phyloP scores from a whole-genome alignment of 768 basidiomycete species.

The Trichaptum fuscoviolaceum region DNA sequence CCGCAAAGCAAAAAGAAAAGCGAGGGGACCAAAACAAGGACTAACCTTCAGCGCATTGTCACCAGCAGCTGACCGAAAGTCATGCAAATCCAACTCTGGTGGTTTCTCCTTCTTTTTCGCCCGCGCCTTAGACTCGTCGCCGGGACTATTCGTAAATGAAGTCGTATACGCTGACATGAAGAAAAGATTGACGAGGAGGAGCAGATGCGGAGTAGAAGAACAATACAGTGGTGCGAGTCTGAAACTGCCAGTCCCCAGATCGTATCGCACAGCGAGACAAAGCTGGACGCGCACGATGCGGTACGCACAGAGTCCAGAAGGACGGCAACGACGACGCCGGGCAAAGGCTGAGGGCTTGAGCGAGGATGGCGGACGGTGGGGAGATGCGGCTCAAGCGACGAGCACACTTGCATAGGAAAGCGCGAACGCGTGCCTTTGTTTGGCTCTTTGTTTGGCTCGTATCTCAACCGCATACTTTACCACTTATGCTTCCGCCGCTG shows the following conservation, averaged over 20 bases:
- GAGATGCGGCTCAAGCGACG: background rate
- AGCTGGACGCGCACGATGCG: background rate
- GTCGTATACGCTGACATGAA: background rate
- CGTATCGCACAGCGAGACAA: constrained; percentile 1
- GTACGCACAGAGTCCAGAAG: background rate
- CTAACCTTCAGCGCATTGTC: background rate
- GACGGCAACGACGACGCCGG: background rate
- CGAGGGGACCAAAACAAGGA: background rate
- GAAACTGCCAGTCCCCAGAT: background rate
- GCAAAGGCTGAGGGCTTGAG: background rate
- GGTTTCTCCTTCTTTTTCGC: background rate
- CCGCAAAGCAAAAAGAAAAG: background rate
- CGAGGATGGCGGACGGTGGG: background rate
- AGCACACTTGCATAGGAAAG: background rate
- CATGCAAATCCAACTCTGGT: background rate
- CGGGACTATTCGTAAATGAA: background rate
- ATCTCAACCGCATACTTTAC: background rate
- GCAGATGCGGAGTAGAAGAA: background rate
- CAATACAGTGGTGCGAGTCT: background rate
- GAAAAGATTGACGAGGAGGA: background rate
- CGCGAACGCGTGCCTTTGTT: constrained; percentile 1
- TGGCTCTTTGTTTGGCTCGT: background rate
- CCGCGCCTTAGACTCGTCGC: background rate
- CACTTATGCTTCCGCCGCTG: background rate
- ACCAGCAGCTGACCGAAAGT: background rate